These are phyloP conservation scores for Dothiorella sarmentorum DNA, from an alignment of 2,329 filamentous ascomycete species.

Conservation along the genomic window DNA sequence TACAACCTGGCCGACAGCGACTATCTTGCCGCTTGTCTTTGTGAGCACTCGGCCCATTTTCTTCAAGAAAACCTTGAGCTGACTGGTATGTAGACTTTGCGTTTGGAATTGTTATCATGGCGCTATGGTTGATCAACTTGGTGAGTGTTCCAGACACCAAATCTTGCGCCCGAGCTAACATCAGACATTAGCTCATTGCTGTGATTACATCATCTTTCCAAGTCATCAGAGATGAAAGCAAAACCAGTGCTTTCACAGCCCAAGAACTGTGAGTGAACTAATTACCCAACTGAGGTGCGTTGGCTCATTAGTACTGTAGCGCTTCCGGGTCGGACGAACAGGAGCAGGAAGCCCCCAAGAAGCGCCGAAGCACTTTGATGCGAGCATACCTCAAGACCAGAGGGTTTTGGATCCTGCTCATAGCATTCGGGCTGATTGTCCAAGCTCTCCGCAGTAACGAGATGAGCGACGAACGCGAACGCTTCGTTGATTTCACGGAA, in stretches of 20 bases:
- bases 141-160: background rate
- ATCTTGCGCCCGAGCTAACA: background rate
- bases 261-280: constrained; percentile 50
- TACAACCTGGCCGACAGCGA: constrained; percentile 92
- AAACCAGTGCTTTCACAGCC: constrained; percentile 85
- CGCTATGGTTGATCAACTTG: constrained; percentile 94
- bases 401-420: constrained; percentile 75
- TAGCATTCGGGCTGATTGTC: constrained; percentile 73
- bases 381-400: constrained; percentile 69
- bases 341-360: constrained; percentile 36
- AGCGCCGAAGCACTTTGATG: constrained; percentile 56
- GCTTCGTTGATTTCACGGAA: constrained; percentile 70
- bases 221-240: constrained; percentile 94
- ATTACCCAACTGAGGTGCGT: background rate
- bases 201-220: constrained; percentile 99
- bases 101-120: constrained; percentile 78
- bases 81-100: constrained; percentile 66
- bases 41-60: background rate
- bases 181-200: constrained; percentile 61
- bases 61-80: background rate
- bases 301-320: background rate
- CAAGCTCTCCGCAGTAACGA: constrained; percentile 73
- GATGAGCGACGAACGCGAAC: constrained; percentile 62
- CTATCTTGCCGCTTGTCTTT: constrained; percentile 64
- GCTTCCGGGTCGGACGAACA: constrained; percentile 39